A percentile compares a stretch with the other conserved stretches of the same genome.
Conservation (phyloP, 164 flowering plant species). For the Tetracentron sinense region DNA sequence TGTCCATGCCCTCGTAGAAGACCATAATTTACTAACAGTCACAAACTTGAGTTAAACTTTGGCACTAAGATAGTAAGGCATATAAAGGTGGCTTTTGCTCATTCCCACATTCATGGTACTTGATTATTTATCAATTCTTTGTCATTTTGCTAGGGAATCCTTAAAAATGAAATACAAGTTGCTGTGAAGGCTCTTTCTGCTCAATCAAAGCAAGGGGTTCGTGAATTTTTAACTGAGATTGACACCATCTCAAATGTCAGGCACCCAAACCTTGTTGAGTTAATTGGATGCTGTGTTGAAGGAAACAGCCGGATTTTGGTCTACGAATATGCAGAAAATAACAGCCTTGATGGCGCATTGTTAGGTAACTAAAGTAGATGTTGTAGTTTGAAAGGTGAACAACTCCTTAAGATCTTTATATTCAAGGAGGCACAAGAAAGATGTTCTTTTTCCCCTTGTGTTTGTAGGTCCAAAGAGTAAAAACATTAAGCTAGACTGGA, state of each 20-base stretch:
- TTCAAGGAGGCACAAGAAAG: background rate
- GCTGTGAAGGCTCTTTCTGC: constrained; percentile 72
- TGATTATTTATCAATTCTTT: background rate
- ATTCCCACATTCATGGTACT: background rate
- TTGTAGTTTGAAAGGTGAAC: constrained; percentile 6
- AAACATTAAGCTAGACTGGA: constrained; percentile 55
- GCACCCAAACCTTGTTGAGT: constrained; percentile 74
- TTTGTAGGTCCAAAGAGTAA: constrained; percentile 44
- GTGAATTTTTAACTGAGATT: constrained; percentile 69
- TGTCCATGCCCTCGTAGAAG: too few relatives aligned
- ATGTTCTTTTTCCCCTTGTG: constrained; percentile 7
- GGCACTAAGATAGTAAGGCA: too few relatives aligned
- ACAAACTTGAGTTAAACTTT: too few relatives aligned
- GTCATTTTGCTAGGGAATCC: constrained; percentile 43
- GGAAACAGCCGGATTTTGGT: constrained; percentile 53
- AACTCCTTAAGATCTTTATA: background rate
- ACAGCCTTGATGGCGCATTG: constrained; percentile 64
- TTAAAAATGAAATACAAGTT: constrained; percentile 43
- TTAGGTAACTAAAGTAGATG: constrained; percentile 36
- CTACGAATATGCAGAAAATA: constrained; percentile 68
- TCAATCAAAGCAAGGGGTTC: constrained; percentile 65
- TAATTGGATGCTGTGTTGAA: constrained; percentile 66
- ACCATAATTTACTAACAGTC: too few relatives aligned
- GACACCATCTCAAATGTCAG: constrained; percentile 56
- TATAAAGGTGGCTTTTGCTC: background rate